Evolutionary conservation across 345 rosid genomes (phyloP).

Genomic region (Pugionium dolabratum): DNA sequence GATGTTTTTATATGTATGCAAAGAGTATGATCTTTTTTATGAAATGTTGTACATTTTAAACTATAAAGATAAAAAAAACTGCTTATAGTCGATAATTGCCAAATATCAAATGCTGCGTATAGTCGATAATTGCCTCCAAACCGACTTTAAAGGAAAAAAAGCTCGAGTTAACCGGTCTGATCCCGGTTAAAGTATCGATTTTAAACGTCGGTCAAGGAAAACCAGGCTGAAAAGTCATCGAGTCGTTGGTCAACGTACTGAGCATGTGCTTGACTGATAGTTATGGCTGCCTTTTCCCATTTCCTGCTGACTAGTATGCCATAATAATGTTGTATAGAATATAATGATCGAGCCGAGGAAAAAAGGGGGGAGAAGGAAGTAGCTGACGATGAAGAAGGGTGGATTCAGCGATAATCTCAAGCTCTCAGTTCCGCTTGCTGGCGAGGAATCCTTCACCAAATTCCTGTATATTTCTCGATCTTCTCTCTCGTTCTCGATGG

Average conservation of each 20-base stretch:
- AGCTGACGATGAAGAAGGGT: slow-evolving; percentile 61
- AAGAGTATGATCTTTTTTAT: too few relatives aligned
- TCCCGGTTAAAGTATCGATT: background rate
- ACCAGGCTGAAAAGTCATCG: slow-evolving; percentile 8
- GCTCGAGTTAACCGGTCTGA: background rate
- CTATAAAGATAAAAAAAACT: too few relatives aligned
- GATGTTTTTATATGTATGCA: too few relatives aligned
- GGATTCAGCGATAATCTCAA: slow-evolving; percentile 56
- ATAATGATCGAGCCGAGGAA: background rate
- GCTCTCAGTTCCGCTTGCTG: slow-evolving; percentile 63
- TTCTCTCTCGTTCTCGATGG: slow-evolving; percentile 4
- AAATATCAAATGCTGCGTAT: too few relatives aligned
- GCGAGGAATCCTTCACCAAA: slow-evolving; percentile 55
- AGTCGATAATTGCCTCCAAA: too few relatives aligned
- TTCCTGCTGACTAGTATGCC: slow-evolving; percentile 1
- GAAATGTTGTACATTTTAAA: too few relatives aligned
- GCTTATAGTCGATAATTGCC: too few relatives aligned
- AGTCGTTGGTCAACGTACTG: slow-evolving; percentile 36
- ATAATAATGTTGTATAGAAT: too few relatives aligned
- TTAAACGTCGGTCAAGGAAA: background rate
- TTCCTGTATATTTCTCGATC: slow-evolving; percentile 79
- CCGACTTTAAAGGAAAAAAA: too few relatives aligned
- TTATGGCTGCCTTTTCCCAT: background rate
- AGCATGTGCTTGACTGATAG: slow-evolving; percentile 24
- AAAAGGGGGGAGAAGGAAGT: background rate